Conservation (phyloP, 2,329 filamentous ascomycete genomes). For the Trichoderma sp. region DNA sequence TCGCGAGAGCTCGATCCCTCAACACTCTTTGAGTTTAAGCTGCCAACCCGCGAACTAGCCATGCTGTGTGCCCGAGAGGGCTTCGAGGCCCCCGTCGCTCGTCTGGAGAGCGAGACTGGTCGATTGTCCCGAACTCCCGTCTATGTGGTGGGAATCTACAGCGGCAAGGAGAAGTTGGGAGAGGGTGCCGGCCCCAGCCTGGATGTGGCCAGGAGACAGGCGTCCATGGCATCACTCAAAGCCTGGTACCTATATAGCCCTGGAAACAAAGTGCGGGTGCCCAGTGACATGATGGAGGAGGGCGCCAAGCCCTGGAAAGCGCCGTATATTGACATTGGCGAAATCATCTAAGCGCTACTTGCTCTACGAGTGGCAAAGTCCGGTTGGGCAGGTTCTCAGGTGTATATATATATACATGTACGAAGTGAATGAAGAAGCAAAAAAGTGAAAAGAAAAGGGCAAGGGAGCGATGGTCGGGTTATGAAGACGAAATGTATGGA, state of each 20-base stretch:
- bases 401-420: constrained; percentile 19
- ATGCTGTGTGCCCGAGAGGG: constrained; percentile 84
- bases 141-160: constrained; percentile 92
- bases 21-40: constrained; percentile 78
- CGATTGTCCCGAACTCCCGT: constrained; percentile 82
- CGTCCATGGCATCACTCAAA: constrained; percentile 83
- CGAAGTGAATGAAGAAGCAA: constrained; percentile 23
- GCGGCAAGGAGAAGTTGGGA: constrained; percentile 85
- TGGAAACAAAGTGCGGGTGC: constrained; percentile 61
- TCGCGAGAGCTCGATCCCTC: constrained; percentile 75
- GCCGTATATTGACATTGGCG: constrained; percentile 68
- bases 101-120: constrained; percentile 89
- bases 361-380: not conserved
- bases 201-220: constrained; percentile 73
- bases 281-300: constrained; percentile 67
- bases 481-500: constrained; percentile 3
- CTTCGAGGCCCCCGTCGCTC: constrained; percentile 83
- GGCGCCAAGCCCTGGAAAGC: constrained; percentile 65
- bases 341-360: constrained; percentile 54
- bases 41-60: constrained; percentile 80
- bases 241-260: constrained; percentile 97
- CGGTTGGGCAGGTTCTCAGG: not conserved
- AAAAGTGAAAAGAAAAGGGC: not conserved
- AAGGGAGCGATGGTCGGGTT: not conserved
- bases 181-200: constrained; percentile 83